phyloP scores from a whole-genome alignment of 495 filamentous ascomycete genomes.

The Penicillium coffeae region DNA sequence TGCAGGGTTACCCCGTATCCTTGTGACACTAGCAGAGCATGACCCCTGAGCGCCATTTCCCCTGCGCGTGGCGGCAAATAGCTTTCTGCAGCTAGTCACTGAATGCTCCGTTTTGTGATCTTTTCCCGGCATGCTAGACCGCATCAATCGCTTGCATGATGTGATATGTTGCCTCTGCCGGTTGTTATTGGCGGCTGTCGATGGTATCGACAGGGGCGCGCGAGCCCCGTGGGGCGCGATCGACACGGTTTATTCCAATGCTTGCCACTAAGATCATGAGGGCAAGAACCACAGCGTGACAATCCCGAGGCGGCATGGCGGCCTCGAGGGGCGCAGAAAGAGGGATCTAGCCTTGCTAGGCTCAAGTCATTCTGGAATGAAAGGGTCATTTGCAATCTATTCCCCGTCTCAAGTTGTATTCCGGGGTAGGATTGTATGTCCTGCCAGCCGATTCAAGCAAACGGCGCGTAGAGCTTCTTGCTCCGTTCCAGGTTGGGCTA shows the following conservation, averaged over 20 bases:
- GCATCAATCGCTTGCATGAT: constrained; percentile 6
- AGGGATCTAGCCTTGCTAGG: not conserved
- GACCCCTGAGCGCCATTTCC: constrained; percentile 20
- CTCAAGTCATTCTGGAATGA: constrained; percentile 1
- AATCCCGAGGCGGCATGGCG: not conserved
- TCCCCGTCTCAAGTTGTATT: constrained; percentile 23
- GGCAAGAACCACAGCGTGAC: constrained; percentile 16
- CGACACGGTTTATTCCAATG: constrained; percentile 14
- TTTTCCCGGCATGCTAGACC: constrained; percentile 10
- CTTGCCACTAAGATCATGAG: constrained; percentile 20
- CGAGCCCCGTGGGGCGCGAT: constrained; percentile 21
- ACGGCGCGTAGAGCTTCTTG: constrained; percentile 1
- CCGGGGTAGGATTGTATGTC: constrained; percentile 11
- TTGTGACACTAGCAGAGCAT: constrained; percentile 11
- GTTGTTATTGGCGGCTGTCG: constrained; percentile 3
- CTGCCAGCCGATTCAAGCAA: not conserved
- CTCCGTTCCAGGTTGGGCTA: constrained; percentile 1
- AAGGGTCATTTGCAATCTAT: constrained; percentile 17
- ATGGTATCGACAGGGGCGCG: constrained; percentile 11
- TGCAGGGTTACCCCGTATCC: not conserved
- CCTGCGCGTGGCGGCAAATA: constrained; percentile 16
- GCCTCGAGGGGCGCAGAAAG: not conserved
- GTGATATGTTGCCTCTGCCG: not conserved
- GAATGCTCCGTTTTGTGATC: constrained; percentile 17
- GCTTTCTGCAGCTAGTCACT: constrained; percentile 23